Evolutionary conservation across 176 grass and related monocot species (phyloP).

Genomic region (Ensete ventricosum): DNA sequence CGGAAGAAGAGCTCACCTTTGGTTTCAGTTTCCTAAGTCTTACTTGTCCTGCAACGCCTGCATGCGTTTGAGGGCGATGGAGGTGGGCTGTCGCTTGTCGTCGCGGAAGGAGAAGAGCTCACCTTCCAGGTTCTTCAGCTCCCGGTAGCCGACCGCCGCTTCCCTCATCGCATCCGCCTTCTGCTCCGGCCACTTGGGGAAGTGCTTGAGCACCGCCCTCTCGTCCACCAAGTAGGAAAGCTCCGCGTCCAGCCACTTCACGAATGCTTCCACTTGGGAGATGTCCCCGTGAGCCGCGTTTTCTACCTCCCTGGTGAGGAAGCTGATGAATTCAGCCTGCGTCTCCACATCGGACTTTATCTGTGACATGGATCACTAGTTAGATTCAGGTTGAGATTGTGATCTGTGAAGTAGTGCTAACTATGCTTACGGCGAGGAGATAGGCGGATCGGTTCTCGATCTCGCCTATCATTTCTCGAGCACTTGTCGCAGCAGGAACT

Average conservation of each 20-base stretch:
- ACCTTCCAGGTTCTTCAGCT: conserved; percentile 76
- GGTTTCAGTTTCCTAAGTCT: conserved; percentile 9
- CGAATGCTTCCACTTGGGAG: conserved; percentile 80
- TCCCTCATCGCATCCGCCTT: conserved; percentile 99
- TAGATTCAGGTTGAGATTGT: not conserved
- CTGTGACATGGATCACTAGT: conserved; percentile 34
- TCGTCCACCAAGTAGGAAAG: conserved; percentile 96
- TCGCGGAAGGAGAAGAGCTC: conserved; percentile 72
- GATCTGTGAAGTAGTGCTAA: not conserved
- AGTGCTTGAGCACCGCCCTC: conserved; percentile 96
- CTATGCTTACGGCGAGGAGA: conserved; percentile 80
- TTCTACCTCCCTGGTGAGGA: conserved; percentile 64
- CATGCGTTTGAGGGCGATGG: conserved; percentile 61
- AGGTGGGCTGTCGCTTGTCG: conserved; percentile 53
- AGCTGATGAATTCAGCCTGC: conserved; percentile 78
- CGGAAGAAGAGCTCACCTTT: not conserved
- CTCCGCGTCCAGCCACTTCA: conserved; percentile 96
- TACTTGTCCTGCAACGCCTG: conserved; percentile 93
- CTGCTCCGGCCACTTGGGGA: conserved; percentile 85
- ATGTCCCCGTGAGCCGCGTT: conserved; percentile 79
- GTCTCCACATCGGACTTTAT: conserved; percentile 98
- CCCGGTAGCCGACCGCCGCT: conserved; percentile 72
- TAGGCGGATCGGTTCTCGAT: conserved; percentile 94
- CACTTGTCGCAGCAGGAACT: conserved; percentile 43
- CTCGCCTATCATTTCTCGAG: conserved; percentile 91